Evolutionary conservation across 768 basidiomycete genomes (phyloP), one percentile per base, ranked within the genome.

Genomic region (Leccinum boreale): DNA sequence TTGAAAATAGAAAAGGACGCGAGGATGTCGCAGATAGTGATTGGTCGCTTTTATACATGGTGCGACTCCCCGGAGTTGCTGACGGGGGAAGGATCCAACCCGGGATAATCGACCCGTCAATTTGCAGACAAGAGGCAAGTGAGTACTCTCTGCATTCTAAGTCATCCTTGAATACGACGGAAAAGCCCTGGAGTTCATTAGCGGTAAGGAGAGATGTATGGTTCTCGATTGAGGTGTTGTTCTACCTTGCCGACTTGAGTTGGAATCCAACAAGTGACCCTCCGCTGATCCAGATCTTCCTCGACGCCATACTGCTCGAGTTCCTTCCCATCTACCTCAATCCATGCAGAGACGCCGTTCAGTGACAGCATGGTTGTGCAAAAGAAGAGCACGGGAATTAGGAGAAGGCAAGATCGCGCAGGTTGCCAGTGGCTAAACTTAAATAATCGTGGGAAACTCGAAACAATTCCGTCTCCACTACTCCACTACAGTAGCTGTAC

Each of bases 181-280:
- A 65, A 53, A 73, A 71, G 23, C 9, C 29, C 72, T 73, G 29
- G 19, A 11, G 21, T 31, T 29, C 8, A 3, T 11, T n/a, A n/a
- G 39, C 46, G 54, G 60, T 58, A 19, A 61, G 57, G 21, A 33
- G 26, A 23, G 47, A 46, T 5, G 14, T 2, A 21, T 31, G 6
- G 33, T 31, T 19, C 2, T 50, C 11, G n/a, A 24, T 56, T 14
- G 15, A 19, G 24, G 24, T 14, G 3, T 15, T 23, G 33, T 28
- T 49, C n/a, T 55, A 64, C 72, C 68, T 73, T 68, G 64, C 47
- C 53, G 3, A 47, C 53, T 24, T 73, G 70, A 35, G 68, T 56
- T 2, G 70, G 51, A 19, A 66, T 68, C 72, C 70, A 71, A 46
- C 70, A 73, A 50, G 68, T 62, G 3, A 72, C 70, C 39, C 19